phyloP scores from a whole-genome alignment of 2,329 filamentous ascomycete genomes.

The Orbilia javanica region DNA sequence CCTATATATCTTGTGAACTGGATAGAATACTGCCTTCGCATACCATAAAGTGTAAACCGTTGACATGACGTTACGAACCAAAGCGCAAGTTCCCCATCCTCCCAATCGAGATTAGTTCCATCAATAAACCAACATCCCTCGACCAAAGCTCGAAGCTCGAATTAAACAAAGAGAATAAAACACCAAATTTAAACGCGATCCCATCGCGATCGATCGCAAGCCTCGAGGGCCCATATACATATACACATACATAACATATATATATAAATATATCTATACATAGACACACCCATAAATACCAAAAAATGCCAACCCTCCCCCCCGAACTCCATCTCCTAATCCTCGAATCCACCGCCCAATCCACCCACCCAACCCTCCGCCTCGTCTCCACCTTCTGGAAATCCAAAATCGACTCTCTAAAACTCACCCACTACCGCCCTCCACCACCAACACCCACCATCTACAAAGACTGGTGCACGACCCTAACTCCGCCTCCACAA shows the following conservation, averaged over 20 bases:
- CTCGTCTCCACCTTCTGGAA: conserved; percentile 4
- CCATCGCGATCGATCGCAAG: neutral
- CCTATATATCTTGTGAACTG: no score
- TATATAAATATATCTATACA: no score
- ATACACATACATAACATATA: no score
- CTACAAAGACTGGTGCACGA: neutral
- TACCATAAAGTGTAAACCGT: neutral
- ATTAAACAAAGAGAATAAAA: no score
- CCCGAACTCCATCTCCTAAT: conserved; percentile 9
- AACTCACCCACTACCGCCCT: neutral
- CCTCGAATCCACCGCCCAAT: conserved; percentile 3
- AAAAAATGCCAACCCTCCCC: conserved; percentile 3
- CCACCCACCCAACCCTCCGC: conserved; percentile 6
- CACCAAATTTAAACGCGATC: no score
- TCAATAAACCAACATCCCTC: neutral
- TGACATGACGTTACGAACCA: neutral
- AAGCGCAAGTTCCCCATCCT: neutral
- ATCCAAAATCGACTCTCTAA: conserved; percentile 13
- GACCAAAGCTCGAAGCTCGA: no score
- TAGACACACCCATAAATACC: neutral
- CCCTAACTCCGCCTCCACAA: neutral
- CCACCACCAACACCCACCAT: neutral
- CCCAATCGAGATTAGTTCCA: neutral
- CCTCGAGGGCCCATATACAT: neutral
- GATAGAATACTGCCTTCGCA: no score